Evolutionary conservation across 208 protist species (phyloP).

Genomic region (Porcisia hertigi): DNA sequence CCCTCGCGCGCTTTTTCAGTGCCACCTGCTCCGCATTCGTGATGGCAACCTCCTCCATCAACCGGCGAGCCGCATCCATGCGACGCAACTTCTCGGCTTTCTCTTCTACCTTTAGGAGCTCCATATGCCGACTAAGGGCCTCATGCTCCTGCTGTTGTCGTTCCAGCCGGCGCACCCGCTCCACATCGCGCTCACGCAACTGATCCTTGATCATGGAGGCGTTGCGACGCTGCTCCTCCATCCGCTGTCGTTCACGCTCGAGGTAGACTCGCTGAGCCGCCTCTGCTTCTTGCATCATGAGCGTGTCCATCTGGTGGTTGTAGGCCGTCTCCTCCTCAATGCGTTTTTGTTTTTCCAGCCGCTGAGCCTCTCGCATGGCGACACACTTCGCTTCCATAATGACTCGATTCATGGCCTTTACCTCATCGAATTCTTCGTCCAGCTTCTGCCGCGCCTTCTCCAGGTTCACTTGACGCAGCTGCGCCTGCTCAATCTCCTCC

Average conservation of each 20-base stretch:
- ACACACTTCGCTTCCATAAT: slow-evolving; percentile 92
- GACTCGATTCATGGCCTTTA: slow-evolving; percentile 93
- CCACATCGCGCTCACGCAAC: slow-evolving; percentile 87
- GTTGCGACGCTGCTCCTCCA: slow-evolving; percentile 84
- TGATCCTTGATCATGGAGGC: slow-evolving; percentile 88
- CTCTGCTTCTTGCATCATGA: slow-evolving; percentile 87
- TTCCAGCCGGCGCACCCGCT: slow-evolving; percentile 89
- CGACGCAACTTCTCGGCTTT: slow-evolving; percentile 81
- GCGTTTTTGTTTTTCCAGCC: slow-evolving; percentile 72
- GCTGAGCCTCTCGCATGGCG: slow-evolving; percentile 90
- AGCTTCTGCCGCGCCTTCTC: slow-evolving; percentile 75
- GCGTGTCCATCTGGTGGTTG: slow-evolving; percentile 71
- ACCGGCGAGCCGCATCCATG: slow-evolving; percentile 62
- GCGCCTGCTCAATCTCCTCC: slow-evolving; percentile 83
- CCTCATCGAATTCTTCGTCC: slow-evolving; percentile 92
- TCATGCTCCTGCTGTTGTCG: slow-evolving; percentile 92
- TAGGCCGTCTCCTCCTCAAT: slow-evolving; percentile 66
- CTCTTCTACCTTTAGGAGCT: slow-evolving; percentile 86
- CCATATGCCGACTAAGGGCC: slow-evolving; percentile 91
- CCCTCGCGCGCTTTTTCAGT: slow-evolving; percentile 81
- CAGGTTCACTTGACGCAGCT: slow-evolving; percentile 69
- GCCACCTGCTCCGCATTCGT: slow-evolving; percentile 94
- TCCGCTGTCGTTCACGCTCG: slow-evolving; percentile 83
- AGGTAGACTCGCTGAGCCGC: slow-evolving; percentile 89
- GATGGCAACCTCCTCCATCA: slow-evolving; percentile 93